Base-by-base conservation (phyloP, 257 asterid genomes). In the Scutellaria barbata region DNA sequence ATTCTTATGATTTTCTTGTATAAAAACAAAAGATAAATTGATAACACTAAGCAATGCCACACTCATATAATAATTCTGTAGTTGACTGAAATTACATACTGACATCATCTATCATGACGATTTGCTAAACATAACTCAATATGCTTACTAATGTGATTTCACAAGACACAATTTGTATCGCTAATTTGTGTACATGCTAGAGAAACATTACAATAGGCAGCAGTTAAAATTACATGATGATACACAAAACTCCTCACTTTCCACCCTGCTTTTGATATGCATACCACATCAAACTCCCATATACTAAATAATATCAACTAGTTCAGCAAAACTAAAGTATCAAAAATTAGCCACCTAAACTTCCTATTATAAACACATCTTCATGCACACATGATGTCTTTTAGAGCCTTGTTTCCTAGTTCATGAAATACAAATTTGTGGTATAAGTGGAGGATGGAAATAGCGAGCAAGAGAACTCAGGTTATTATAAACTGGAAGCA, bases 351-450 rank as follows among this genome's bases (percentile, higher is more conserved):
- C 12, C 14, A 52, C 30, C 17, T 35, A 11, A 35, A 7, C 35
- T 54, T 2, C 8, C 42, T 57, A 57, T 30, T 57, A 57, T 12
- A 22, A 57, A 4, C 3, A 57, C 42, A 13, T 57, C 41, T 57
- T 35, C 12, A 30, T 35, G 16, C 6, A 41, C 41, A 57, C 20
- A 11, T 30, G 42, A 57, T 12, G 12, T 16, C 30, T 0, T 12
- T 47, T 13, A 47, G 5, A 47, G 53, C 53, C 53, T 55, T 55
- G 35, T 35, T 37, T 51, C 14, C 54, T 43, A 45, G 41, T 45
- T 20, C 56, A 42, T 63, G 10, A 5, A 52, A 33, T 69, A 14
- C 14, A 18, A 70, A 45, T 18, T 47, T 30, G 77, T 11, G 16
- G 10, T 18, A 30, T 17, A 63, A 14, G 22, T 52, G 40, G 13